Percentiles rank a stretch among this genome's conserved stretches.
Conservation (phyloP, 148 eudicot genomes). For the Silene uniflora region DNA sequence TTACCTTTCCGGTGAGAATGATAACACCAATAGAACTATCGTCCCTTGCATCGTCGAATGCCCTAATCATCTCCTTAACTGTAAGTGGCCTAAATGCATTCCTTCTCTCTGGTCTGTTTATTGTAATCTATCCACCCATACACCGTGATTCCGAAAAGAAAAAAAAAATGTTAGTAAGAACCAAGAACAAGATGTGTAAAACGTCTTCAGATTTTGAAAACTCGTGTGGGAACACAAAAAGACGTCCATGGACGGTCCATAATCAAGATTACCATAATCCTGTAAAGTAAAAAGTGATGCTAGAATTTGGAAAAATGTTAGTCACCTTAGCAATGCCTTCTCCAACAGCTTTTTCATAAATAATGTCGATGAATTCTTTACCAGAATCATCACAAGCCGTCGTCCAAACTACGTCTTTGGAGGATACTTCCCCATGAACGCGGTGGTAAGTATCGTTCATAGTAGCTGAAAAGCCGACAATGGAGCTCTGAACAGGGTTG, state of each 20-base stretch:
- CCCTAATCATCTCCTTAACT: conserved; percentile 76
- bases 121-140: conserved; percentile 55
- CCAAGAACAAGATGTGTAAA: not conserved
- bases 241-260: not conserved
- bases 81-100: conserved; percentile 93
- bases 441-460: conserved; percentile 55
- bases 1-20: conserved; percentile 92
- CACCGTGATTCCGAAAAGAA: not conserved
- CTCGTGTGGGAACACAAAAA: not conserved
- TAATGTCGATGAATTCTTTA: conserved; percentile 58
- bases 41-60: conserved; percentile 91
- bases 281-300: not conserved
- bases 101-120: conserved; percentile 87
- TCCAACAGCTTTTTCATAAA: conserved; percentile 79
- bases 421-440: conserved; percentile 68
- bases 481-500: not conserved
- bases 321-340: conserved; percentile 93
- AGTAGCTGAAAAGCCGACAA: conserved; percentile 22
- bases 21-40: conserved; percentile 80
- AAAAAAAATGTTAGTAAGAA: not conserved
- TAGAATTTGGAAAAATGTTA: not conserved
- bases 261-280: not conserved
- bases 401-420: conserved; percentile 52
- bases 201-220: too few relatives aligned
- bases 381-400: conserved; percentile 47